Conservation (phyloP, 768 basidiomycete species). For the Leccinum uliginosum region DNA sequence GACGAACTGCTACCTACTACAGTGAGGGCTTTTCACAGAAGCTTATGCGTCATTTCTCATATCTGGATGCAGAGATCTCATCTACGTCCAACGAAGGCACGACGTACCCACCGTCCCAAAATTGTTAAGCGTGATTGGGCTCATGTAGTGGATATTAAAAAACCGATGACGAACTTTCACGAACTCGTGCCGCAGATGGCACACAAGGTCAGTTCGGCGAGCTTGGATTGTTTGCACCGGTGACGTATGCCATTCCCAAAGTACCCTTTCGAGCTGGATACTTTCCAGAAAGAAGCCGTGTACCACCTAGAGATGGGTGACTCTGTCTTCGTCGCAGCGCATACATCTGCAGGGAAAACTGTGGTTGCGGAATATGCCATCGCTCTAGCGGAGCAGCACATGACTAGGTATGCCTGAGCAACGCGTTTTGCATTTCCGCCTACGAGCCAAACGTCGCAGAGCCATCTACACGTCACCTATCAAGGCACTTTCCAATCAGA, state of each 20-base stretch:
- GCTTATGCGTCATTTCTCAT: constrained; percentile 1
- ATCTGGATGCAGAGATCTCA: constrained; percentile 44
- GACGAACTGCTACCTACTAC: constrained; percentile 75
- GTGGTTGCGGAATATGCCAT: constrained; percentile 99
- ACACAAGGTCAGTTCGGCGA: constrained; percentile 56
- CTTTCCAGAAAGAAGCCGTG: constrained; percentile 97
- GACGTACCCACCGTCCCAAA: constrained; percentile 40
- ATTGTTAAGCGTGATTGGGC: constrained; percentile 93
- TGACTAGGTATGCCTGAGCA: constrained; percentile 74
- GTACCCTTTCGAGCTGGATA: constrained; percentile 99
- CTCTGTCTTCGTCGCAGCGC: constrained; percentile 98
- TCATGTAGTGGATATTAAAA: constrained; percentile 91
- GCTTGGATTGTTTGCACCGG: background rate
- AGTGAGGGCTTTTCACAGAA: constrained; percentile 25
- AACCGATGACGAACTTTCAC: constrained; percentile 81
- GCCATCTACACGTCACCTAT: constrained; percentile 99
- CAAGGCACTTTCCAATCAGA: constrained; percentile 97
- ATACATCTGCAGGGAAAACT: constrained; percentile 99
- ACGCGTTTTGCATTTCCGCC: constrained; percentile 12
- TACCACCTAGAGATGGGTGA: constrained; percentile 97
- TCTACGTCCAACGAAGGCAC: constrained; percentile 49
- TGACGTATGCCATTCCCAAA: constrained; percentile 27
- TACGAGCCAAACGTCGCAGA: constrained; percentile 37
- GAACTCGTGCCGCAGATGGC: constrained; percentile 97
- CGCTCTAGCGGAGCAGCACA: constrained; percentile 92